These are phyloP conservation scores for Smithsoniella earleae DNA, from an alignment of 163 green algal genomes.

Conservation along the genomic window DNA sequence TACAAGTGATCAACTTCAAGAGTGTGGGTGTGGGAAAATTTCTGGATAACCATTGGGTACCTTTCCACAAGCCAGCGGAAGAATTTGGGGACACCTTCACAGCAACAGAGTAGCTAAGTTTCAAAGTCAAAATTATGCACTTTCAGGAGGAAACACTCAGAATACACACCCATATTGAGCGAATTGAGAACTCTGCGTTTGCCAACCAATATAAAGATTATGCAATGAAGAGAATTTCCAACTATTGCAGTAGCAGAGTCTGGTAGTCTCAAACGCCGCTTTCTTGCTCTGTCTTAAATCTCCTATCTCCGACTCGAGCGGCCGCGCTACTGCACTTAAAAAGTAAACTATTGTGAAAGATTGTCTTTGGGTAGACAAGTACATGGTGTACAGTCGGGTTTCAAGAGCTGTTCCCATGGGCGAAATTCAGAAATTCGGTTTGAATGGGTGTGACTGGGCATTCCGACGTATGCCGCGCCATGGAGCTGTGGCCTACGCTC, in stretches of 20 bases:
- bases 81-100: conserved; percentile 18
- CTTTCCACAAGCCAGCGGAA: conserved; percentile 11
- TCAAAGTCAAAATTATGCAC: background rate
- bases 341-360: too few species aligned
- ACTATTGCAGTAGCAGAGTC: background rate
- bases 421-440: too few species aligned
- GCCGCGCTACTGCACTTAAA: too few species aligned
- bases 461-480: too few species aligned
- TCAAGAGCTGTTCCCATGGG: too few species aligned
- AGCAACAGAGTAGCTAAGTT: background rate
- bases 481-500: too few species aligned
- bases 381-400: too few species aligned
- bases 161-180: background rate
- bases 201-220: background rate
- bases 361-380: too few species aligned
- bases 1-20: conserved; percentile 92
- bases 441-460: too few species aligned
- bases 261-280: background rate
- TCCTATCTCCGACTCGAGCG: too few species aligned
- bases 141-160: background rate
- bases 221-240: background rate
- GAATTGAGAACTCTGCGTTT: too few species aligned
- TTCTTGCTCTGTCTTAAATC: too few species aligned
- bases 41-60: background rate
- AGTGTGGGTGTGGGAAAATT: background rate